These are phyloP conservation scores for Verticillium dahliae DNA, from an alignment of 2,329 filamentous ascomycete species.

Conservation along the genomic window DNA sequence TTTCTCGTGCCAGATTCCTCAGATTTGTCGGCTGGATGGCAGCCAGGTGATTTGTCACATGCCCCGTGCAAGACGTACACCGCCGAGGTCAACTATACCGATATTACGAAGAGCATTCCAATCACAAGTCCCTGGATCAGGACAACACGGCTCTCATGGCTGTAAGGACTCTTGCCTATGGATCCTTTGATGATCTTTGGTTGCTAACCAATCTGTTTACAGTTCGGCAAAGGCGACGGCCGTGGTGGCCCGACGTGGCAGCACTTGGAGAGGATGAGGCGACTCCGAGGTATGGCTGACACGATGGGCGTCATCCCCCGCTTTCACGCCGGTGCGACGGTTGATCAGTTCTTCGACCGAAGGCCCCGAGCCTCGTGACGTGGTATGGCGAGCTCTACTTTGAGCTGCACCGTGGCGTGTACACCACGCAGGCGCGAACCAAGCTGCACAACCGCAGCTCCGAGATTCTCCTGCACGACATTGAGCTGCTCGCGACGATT, in stretches of 20 bases:
- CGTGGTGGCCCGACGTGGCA: slow-evolving; percentile 61
- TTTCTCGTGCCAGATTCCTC: slow-evolving; percentile 61
- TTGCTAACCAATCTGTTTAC: background rate
- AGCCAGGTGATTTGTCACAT: slow-evolving; percentile 66
- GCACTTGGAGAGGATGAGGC: slow-evolving; percentile 60
- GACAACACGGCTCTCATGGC: slow-evolving; percentile 55
- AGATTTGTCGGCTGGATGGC: slow-evolving; percentile 59
- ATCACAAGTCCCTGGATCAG: slow-evolving; percentile 62
- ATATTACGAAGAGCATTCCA: slow-evolving; percentile 58
- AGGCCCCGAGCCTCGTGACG: slow-evolving; percentile 53
- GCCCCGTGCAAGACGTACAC: slow-evolving; percentile 63
- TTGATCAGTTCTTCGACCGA: slow-evolving; percentile 62
- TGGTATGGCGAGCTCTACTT: slow-evolving; percentile 69
- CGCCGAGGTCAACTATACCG: slow-evolving; percentile 58
- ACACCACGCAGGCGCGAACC: slow-evolving; percentile 64
- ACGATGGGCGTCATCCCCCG: slow-evolving; percentile 51
- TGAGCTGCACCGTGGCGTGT: slow-evolving; percentile 61
- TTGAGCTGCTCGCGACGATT: slow-evolving; percentile 58
- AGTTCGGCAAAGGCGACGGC: slow-evolving; percentile 61
- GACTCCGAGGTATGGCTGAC: slow-evolving; percentile 58
- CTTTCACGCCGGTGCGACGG: slow-evolving; percentile 56
- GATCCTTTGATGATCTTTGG: background rate
- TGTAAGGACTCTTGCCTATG: slow-evolving; percentile 23
- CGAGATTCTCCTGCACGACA: slow-evolving; percentile 58
- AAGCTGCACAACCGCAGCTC: slow-evolving; percentile 59